Evolutionary conservation across 2,329 filamentous ascomycete species (phyloP), one percentile per base, ranked within the genome.

Genomic region (Aspergillus fructus): DNA sequence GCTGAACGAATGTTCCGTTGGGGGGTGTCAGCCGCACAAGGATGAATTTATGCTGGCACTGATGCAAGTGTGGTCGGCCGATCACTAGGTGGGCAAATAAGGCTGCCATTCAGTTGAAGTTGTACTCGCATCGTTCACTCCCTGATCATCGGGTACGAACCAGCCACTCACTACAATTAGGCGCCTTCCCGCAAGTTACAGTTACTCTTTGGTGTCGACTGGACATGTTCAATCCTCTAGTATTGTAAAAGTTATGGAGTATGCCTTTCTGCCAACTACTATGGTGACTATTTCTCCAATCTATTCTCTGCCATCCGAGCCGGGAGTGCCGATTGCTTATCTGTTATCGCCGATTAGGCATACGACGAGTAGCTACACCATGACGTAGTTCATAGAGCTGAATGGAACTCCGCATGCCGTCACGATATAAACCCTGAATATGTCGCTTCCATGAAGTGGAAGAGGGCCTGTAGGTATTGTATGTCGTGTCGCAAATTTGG

Each of bases 21-120:
- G 24, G 2, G 13, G 15, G 13, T 27, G 8, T 33, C 49, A 43
- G 49, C 23, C 42, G 23, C 21, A 42, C 42, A 43, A 17, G n/a
- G 42, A 23, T 12, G 39, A 27, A 17, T 23, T 41, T 17, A 47
- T 21, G 52, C 15, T 21, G 19, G 17, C 19, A 12, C 27, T 12
- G 30, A 12, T 24, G 46, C 15, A 34, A 34, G 37, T 7, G 34
- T 39, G 42, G 55, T 58, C 55, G 49, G 55, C 27, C 53, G 55
- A 58, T 58, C 43, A 41, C 42, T 48, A 45, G 30, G 37, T 46
- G 45, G 15, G 27, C 9, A 30, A 30, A 30, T 11, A 19, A 30
- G 11, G 13, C 15, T 40, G 19, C 17, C 43, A 30, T n/a, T 15
- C 23, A 17, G 4, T 9, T 17, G 34, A 2, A 13, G 27, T 30